These are phyloP conservation scores for Entophlyctis luteolus DNA, from an alignment of 192 early-diverging fungal species.

Conservation along the genomic window DNA sequence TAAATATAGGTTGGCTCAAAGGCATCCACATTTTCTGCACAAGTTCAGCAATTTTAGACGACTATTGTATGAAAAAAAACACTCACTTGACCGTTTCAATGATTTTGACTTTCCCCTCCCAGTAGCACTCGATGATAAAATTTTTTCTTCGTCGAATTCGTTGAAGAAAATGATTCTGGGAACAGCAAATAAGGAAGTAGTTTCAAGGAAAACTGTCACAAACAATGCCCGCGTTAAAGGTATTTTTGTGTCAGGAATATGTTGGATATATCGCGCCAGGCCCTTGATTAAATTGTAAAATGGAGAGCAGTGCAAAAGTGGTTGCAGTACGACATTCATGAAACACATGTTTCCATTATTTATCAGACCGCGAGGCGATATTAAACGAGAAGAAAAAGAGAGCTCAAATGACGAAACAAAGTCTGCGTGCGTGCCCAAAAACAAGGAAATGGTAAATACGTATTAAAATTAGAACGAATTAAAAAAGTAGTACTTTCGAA, in stretches of 20 bases:
- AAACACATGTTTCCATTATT: conserved; percentile 99
- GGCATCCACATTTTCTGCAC: too few species aligned
- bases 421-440: too few species aligned
- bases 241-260: too few species aligned
- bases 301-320: conserved; percentile 84
- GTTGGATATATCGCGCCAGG: conserved; percentile 59
- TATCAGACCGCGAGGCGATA: conserved; percentile 83
- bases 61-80: too few species aligned
- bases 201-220: too few species aligned
- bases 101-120: neutral
- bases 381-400: conserved; percentile 28
- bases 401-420: conserved; percentile 10
- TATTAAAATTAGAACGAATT: too few species aligned
- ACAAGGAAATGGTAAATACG: too few species aligned
- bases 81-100: neutral
- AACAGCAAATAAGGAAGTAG: neutral
- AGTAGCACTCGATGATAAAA: too few species aligned
- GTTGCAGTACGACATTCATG: conserved; percentile 95
- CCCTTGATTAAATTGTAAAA: conserved; percentile 82
- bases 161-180: conserved; percentile 58
- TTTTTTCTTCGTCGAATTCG: conserved; percentile 50
- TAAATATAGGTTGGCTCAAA: conserved; percentile 95
- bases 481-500: too few species aligned
- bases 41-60: too few species aligned
- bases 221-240: too few species aligned